These are phyloP conservation scores for Aureobasidium subglaciale DNA, from an alignment of 2,329 filamentous ascomycete species.

Conservation along the genomic window DNA sequence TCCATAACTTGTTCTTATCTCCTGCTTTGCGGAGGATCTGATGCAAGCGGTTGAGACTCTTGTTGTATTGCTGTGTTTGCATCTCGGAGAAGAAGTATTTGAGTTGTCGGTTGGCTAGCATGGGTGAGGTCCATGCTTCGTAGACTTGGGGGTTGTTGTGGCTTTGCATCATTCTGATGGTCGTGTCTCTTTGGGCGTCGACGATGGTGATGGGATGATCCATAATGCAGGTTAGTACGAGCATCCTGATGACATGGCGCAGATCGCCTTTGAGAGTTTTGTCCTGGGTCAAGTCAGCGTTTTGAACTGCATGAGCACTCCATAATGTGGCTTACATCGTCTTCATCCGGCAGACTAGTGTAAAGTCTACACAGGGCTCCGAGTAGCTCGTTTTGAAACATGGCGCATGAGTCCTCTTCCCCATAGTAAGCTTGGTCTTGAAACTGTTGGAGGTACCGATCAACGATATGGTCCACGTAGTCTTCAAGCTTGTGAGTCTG, in stretches of 20 bases:
- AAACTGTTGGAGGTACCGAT: slow-evolving; percentile 35
- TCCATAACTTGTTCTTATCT: slow-evolving; percentile 39
- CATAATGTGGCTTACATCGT: slow-evolving; percentile 28
- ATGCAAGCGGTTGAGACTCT: slow-evolving; percentile 41
- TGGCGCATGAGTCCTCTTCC: slow-evolving; percentile 26
- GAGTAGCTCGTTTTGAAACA: slow-evolving; percentile 4
- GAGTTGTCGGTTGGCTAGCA: slow-evolving; percentile 43
- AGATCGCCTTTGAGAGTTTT: slow-evolving; percentile 32
- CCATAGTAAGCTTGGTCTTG: slow-evolving; percentile 38
- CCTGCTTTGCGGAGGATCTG: slow-evolving; percentile 37
- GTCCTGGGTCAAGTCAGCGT: neutral
- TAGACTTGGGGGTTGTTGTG: slow-evolving; percentile 22
- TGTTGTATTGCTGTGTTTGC: slow-evolving; percentile 35
- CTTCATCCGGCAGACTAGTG: slow-evolving; percentile 25
- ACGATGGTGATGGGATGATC: slow-evolving; percentile 40
- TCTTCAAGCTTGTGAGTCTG: slow-evolving; percentile 39
- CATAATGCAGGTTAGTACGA: slow-evolving; percentile 44
- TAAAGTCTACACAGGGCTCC: slow-evolving; percentile 29
- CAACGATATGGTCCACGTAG: slow-evolving; percentile 38
- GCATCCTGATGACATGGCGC: slow-evolving; percentile 38
- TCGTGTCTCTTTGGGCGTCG: slow-evolving; percentile 30
- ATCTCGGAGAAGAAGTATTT: slow-evolving; percentile 44
- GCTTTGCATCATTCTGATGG: slow-evolving; percentile 34
- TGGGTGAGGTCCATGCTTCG: slow-evolving; percentile 28
- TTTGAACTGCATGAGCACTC: too few species aligned